Evolutionary conservation across 2,329 filamentous ascomycete species (phyloP).

Genomic region (Xylaria sp.): DNA sequence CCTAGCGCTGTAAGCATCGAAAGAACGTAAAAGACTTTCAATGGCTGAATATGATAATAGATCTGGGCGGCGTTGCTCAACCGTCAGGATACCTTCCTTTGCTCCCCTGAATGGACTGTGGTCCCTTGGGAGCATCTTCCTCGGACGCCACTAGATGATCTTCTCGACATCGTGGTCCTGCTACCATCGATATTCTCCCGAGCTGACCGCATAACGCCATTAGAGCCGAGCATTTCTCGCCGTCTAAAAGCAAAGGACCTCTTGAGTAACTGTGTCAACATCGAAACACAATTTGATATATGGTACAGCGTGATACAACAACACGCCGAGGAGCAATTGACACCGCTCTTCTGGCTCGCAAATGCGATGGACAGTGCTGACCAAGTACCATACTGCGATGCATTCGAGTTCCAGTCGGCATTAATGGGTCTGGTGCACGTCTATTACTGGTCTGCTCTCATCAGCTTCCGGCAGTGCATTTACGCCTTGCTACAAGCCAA

Average conservation of each 20-base stretch:
- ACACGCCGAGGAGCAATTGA: conserved; percentile 18
- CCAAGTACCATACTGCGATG: conserved; percentile 48
- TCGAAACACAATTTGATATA: conserved; percentile 51
- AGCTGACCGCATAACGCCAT: conserved; percentile 45
- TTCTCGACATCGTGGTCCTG: conserved; percentile 54
- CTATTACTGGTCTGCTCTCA: conserved; percentile 57
- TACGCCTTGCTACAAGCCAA: conserved; percentile 48
- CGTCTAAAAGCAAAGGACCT: conserved; percentile 52
- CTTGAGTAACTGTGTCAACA: conserved; percentile 48
- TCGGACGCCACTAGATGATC: conserved; percentile 53
- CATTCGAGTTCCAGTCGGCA: conserved; percentile 49
- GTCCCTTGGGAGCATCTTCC: conserved; percentile 56
- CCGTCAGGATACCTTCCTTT: conserved; percentile 54
- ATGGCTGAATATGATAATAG: conserved; percentile 22
- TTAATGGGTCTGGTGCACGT: conserved; percentile 51
- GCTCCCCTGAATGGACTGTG: conserved; percentile 53
- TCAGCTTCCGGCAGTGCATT: conserved; percentile 53
- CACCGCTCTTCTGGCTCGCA: conserved; percentile 44
- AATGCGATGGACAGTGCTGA: conserved; percentile 29
- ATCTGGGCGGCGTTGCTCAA: conserved; percentile 51
- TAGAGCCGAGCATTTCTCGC: conserved; percentile 45
- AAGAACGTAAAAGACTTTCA: background rate
- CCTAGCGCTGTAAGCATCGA: conserved; percentile 51
- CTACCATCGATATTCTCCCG: conserved; percentile 52
- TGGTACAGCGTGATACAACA: conserved; percentile 45